Conservation (phyloP, 495 filamentous ascomycete genomes). For the Talaromyces thailandensis region DNA sequence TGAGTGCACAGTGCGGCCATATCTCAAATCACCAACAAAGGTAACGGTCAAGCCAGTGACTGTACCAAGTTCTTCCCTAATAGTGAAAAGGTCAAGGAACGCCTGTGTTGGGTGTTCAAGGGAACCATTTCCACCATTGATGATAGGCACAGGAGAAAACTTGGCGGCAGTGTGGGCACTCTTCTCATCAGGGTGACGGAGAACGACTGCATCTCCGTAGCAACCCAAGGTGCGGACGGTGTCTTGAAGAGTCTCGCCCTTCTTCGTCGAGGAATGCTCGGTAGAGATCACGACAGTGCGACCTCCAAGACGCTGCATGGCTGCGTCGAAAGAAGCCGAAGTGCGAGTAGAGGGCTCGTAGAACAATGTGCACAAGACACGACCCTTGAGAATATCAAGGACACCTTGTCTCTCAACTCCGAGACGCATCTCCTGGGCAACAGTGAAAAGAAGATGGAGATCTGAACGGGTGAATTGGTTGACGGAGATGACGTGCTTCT, state of each 20-base stretch:
- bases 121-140: constrained; percentile 94
- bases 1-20: constrained; percentile 91
- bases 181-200: constrained; percentile 78
- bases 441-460: constrained; percentile 86
- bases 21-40: constrained; percentile 85
- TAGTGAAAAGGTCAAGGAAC: constrained; percentile 97
- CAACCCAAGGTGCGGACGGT: constrained; percentile 87
- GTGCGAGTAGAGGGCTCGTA: constrained; percentile 96
- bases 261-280: constrained; percentile 73
- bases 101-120: constrained; percentile 96
- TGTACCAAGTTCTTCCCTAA: constrained; percentile 91
- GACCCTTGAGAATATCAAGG: constrained; percentile 76
- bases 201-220: constrained; percentile 89
- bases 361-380: constrained; percentile 84
- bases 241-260: constrained; percentile 90
- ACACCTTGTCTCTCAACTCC: constrained; percentile 86
- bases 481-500: constrained; percentile 80
- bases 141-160: constrained; percentile 80
- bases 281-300: constrained; percentile 69
- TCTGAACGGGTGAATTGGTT: constrained; percentile 79
- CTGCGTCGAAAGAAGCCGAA: constrained; percentile 91
- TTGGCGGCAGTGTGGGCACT: constrained; percentile 73
- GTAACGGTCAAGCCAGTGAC: constrained; percentile 92
- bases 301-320: constrained; percentile 95
- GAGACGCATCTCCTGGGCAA: constrained; percentile 92